Conservation (phyloP, 2,329 filamentous ascomycete species). For the Anisogramma anomala region DNA sequence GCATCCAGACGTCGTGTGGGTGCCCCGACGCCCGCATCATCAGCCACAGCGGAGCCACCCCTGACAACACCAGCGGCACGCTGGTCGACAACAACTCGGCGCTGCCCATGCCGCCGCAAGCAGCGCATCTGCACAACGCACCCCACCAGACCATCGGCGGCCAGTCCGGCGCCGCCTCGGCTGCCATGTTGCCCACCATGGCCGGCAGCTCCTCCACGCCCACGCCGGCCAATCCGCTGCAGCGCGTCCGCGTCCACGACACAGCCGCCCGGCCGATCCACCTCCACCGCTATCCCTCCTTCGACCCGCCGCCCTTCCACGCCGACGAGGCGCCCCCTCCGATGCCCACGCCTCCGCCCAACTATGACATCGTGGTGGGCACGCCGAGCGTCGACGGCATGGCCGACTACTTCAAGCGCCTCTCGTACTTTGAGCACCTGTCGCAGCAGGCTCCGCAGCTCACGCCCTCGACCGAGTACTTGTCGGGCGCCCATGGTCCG, state of each 20-base stretch:
- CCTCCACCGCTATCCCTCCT: conserved; percentile 69
- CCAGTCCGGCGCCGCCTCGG: conserved; percentile 4
- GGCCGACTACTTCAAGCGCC: conserved; percentile 75
- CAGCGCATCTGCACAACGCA: conserved; percentile 38
- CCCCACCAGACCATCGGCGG: conserved; percentile 12
- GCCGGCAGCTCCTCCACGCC: conserved; percentile 15
- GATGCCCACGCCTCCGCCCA: conserved; percentile 61
- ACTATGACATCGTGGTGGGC: conserved; percentile 70
- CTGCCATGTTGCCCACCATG: conserved; percentile 13
- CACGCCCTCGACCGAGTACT: background rate
- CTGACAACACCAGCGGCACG: conserved; percentile 48
- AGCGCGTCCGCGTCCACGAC: conserved; percentile 23
- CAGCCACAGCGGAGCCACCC: conserved; percentile 44
- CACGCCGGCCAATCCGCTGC: conserved; percentile 22
- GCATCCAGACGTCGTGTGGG: conserved; percentile 38
- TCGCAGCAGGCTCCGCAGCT: background rate
- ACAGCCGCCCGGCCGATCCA: conserved; percentile 62
- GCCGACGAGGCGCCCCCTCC: conserved; percentile 67
- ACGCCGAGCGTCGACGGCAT: conserved; percentile 55
- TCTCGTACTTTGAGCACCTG: conserved; percentile 59
- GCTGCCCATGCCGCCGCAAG: conserved; percentile 40
- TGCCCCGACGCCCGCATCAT: conserved; percentile 38
- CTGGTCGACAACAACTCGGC: conserved; percentile 27
- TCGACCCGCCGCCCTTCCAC: conserved; percentile 78
- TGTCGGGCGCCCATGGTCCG: conserved; percentile 1